phyloP scores from a whole-genome alignment of 139 green algal species.

The Axilococcus clingmanii region DNA sequence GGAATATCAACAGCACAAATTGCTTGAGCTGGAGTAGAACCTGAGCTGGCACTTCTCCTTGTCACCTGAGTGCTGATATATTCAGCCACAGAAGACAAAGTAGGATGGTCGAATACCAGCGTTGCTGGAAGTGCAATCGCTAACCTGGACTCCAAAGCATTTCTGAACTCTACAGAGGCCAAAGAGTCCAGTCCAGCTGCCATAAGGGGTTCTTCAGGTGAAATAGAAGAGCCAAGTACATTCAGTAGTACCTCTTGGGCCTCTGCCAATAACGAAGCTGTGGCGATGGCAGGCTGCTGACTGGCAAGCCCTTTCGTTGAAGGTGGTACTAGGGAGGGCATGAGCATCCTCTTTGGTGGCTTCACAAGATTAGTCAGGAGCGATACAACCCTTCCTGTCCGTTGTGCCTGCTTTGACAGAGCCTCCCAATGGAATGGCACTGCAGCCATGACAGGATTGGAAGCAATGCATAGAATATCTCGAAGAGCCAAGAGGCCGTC shows the following conservation, averaged over 20 bases:
- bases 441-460: constrained; percentile 5
- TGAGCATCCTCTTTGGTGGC: neutral
- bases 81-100: constrained; percentile 17
- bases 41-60: neutral
- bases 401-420: neutral
- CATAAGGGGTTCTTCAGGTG: constrained; percentile 60
- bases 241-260: neutral
- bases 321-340: neutral
- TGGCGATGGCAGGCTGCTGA: neutral
- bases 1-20: neutral
- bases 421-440: constrained; percentile 16
- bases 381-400: neutral
- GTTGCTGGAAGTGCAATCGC: constrained; percentile 34
- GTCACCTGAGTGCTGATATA: neutral
- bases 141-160: constrained; percentile 26
- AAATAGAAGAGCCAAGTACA: constrained; percentile 9
- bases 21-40: neutral
- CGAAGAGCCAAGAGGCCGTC: constrained; percentile 5
- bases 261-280: neutral
- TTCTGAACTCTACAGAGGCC: constrained; percentile 33
- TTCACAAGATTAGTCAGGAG: neutral
- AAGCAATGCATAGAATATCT: neutral
- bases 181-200: constrained; percentile 67
- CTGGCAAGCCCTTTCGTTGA: neutral
- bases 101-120: constrained; percentile 45